phyloP scores from a whole-genome alignment of 2,329 filamentous ascomycete genomes.

The Calonectria hawksworthii region DNA sequence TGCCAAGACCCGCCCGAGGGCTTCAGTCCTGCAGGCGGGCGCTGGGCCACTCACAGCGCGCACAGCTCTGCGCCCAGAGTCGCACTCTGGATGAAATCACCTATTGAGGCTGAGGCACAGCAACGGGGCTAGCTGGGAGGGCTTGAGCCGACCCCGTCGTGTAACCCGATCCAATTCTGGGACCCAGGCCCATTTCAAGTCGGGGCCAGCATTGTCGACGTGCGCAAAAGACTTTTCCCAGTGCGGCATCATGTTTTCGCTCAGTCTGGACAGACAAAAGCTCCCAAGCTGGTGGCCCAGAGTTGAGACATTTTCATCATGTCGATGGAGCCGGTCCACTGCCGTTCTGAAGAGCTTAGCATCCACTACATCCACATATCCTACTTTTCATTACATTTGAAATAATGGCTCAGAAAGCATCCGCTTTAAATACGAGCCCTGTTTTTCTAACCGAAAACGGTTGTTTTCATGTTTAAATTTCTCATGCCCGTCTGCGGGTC shows the following conservation, averaged over 20 bases:
- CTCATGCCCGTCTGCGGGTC: not conserved
- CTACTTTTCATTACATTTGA: not conserved
- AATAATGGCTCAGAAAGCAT: not conserved
- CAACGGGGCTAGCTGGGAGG: not conserved
- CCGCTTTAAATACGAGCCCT: not conserved
- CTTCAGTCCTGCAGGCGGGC: not conserved
- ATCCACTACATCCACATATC: not conserved
- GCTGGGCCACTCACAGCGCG: not conserved
- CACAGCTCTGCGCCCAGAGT: not conserved
- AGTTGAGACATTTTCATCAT: not conserved
- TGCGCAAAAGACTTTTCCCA: not conserved
- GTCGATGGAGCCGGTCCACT: not conserved
- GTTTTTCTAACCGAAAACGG: not conserved
- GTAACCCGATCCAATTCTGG: not conserved
- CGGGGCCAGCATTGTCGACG: not conserved
- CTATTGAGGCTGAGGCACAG: not conserved
- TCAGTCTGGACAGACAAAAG: not conserved
- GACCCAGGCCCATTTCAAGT: not conserved
- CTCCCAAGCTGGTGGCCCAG: not conserved
- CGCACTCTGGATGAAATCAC: not conserved
- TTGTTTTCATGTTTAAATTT: not conserved
- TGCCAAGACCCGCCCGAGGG: not conserved
- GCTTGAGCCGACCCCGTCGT: not conserved
- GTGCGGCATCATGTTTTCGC: not conserved
- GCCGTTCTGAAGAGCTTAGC: not conserved